Conservation (phyloP, 345 rosid genomes). For the Lagerstroemia speciosa region DNA sequence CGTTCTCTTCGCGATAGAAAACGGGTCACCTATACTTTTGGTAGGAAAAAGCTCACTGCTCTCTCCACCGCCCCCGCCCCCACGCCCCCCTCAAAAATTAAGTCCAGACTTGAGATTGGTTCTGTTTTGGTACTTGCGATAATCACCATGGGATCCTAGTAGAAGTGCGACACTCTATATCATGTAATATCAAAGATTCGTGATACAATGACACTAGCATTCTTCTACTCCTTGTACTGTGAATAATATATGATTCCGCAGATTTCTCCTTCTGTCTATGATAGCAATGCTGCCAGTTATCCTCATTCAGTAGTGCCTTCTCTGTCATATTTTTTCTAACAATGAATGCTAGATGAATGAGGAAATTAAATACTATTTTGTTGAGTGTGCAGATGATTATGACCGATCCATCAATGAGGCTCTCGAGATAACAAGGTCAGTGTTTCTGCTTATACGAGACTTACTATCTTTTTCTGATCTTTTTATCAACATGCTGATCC, state of each 20-base stretch:
- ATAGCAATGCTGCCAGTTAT: no score
- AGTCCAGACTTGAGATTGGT: background rate
- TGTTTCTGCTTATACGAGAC: background rate
- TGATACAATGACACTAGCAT: background rate
- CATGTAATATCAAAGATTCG: background rate
- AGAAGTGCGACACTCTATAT: background rate
- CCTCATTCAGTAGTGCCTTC: background rate
- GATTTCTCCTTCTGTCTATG: background rate
- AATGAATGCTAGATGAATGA: background rate
- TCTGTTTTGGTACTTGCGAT: background rate
- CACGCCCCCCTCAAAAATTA: no score
- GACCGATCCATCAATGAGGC: slow-evolving; percentile 98
- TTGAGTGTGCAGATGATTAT: slow-evolving; percentile 80
- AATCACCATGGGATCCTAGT: background rate
- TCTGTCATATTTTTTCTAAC: background rate
- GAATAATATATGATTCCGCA: background rate
- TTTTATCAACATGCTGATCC: background rate
- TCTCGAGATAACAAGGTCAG: slow-evolving; percentile 88
- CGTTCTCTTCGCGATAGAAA: slow-evolving; percentile 93
- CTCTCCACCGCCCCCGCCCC: no score
- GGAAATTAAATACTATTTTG: background rate
- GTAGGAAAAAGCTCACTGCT: slow-evolving; percentile 25
- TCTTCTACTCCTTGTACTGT: background rate
- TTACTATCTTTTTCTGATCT: background rate
- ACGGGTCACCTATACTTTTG: slow-evolving; percentile 93